Evolutionary conservation across 2,329 filamentous ascomycete species (phyloP).

Genomic region (Alternaria burnsii): DNA sequence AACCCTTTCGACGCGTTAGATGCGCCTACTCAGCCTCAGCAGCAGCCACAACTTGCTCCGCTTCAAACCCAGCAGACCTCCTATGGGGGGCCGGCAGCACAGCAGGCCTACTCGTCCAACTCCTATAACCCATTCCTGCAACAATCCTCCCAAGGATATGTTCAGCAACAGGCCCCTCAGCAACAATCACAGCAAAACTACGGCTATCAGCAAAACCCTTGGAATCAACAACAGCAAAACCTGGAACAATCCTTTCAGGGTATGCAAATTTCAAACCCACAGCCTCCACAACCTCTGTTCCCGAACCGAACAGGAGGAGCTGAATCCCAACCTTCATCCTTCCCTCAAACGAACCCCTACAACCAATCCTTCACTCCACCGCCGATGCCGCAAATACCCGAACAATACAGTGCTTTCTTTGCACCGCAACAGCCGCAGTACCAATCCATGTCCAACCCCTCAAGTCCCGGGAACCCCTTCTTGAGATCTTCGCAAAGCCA

Average conservation of each 20-base stretch:
- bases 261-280: slow-evolving; percentile 67
- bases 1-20: slow-evolving; percentile 59
- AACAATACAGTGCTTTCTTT: slow-evolving; percentile 49
- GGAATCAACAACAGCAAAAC: slow-evolving; percentile 43
- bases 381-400: slow-evolving; percentile 52
- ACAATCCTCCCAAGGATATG: slow-evolving; percentile 42
- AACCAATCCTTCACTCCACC: slow-evolving; percentile 53
- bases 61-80: slow-evolving; percentile 44
- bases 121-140: slow-evolving; percentile 76
- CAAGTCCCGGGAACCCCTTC: slow-evolving; percentile 54
- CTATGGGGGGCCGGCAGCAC: slow-evolving; percentile 32
- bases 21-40: slow-evolving; percentile 36
- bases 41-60: slow-evolving; percentile 37
- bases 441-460: slow-evolving; percentile 53
- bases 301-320: slow-evolving; percentile 77
- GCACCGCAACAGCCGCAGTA: slow-evolving; percentile 42
- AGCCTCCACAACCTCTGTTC: slow-evolving; percentile 60
- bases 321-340: slow-evolving; percentile 49
- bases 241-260: slow-evolving; percentile 78
- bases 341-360: slow-evolving; percentile 52
- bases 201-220: slow-evolving; percentile 26
- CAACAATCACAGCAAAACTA: slow-evolving; percentile 18
- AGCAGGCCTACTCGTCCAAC: slow-evolving; percentile 47
- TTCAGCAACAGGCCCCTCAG: slow-evolving; percentile 30
- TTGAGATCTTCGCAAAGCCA: slow-evolving; percentile 55